Percentiles rank a stretch among this genome's conserved stretches.
These are phyloP conservation scores for Crithidia acanthocephali DNA, from an alignment of 208 protist genomes.

Conservation along the genomic window DNA sequence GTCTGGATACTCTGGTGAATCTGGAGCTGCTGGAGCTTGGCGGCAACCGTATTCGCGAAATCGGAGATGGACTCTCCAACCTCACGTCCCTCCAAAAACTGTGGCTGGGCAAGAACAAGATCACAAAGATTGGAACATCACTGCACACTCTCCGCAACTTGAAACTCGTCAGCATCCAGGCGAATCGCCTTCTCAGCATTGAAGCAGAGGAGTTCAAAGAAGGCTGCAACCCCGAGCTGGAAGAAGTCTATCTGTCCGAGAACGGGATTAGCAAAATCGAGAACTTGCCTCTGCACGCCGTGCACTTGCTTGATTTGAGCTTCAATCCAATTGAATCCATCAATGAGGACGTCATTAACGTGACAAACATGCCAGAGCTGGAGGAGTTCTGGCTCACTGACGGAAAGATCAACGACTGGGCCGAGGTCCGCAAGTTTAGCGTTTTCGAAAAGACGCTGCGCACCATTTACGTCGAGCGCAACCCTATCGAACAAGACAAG, in stretches of 20 bases:
- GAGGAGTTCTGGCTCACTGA: conserved; percentile 93
- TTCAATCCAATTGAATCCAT: conserved; percentile 86
- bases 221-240: conserved; percentile 57
- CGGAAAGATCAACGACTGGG: conserved; percentile 81
- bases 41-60: conserved; percentile 85
- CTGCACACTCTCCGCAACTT: conserved; percentile 64
- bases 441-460: conserved; percentile 63
- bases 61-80: conserved; percentile 69
- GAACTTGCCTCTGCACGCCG: conserved; percentile 57
- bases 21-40: conserved; percentile 90
- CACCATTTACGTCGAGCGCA: conserved; percentile 91
- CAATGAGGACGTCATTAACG: conserved; percentile 66
- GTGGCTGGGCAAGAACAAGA: conserved; percentile 95
- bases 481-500: conserved; percentile 90
- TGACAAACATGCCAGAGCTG: conserved; percentile 68
- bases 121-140: conserved; percentile 61
- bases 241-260: conserved; percentile 84
- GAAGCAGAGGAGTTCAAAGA: conserved; percentile 65
- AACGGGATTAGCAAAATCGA: conserved; percentile 81
- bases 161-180: conserved; percentile 81
- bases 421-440: conserved; percentile 78
- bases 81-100: conserved; percentile 76
- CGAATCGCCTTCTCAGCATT: conserved; percentile 84
- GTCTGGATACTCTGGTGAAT: conserved; percentile 78
- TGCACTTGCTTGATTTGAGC: conserved; percentile 78